A percentile compares a stretch with the other conserved stretches of the same genome.
phyloP scores from a whole-genome alignment of 148 eudicot species.

The Rhododendron molle region DNA sequence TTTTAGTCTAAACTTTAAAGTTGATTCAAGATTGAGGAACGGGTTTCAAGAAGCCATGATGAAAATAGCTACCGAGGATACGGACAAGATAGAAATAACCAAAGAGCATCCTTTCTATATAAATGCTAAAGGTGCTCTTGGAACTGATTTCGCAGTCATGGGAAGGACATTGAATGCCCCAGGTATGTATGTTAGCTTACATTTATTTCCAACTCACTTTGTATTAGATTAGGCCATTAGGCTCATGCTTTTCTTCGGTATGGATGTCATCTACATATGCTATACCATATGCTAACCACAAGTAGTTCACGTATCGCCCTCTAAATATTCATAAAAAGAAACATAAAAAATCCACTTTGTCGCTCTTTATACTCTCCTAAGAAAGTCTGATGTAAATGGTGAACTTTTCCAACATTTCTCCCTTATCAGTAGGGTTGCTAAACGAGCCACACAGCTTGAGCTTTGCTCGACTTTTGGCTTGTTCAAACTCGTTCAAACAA shows the following conservation, averaged over 20 bases:
- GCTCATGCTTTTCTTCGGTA: not conserved
- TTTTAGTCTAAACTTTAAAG: constrained; percentile 26
- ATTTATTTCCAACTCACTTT: not conserved
- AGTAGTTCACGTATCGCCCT: not conserved
- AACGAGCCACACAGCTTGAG: no score
- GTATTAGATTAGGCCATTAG: not conserved
- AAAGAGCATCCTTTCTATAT: constrained; percentile 36
- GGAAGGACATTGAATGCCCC: constrained; percentile 37
- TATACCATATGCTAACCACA: not conserved
- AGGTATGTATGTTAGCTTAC: constrained; percentile 18
- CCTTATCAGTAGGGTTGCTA: no score
- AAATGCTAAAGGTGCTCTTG: constrained; percentile 41
- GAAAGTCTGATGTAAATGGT: no score
- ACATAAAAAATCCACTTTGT: not conserved
- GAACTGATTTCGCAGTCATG: constrained; percentile 39
- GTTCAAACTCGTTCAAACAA: no score
- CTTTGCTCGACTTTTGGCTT: no score
- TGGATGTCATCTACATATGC: not conserved
- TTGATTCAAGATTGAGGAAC: constrained; percentile 31
- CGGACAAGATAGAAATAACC: constrained; percentile 30
- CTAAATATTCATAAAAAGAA: not conserved
- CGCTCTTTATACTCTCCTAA: not conserved
- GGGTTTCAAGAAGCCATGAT: constrained; percentile 44
- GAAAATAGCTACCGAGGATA: constrained; percentile 30
- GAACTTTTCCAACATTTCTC: no score